Percentiles rank a stretch among this genome's conserved stretches.
phyloP scores from a whole-genome alignment of 2,329 filamentous ascomycete species.

The Aureobasidium melanogenum region DNA sequence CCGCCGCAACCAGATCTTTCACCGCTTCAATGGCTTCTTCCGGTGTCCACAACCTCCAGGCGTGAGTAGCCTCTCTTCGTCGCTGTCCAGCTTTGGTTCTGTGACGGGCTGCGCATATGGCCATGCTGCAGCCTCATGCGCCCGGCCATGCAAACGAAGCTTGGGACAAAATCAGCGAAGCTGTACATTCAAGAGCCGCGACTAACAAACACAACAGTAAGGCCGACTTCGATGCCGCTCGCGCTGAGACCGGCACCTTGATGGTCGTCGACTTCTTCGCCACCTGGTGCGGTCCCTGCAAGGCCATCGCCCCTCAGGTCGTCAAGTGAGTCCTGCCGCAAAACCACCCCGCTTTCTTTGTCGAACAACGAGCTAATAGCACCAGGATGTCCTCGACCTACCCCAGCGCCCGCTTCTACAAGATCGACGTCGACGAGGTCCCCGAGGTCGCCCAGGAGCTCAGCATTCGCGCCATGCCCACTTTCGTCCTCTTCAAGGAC shows the following conservation, averaged over 20 bases:
- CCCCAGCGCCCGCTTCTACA: constrained; percentile 63
- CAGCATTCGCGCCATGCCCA: constrained; percentile 83
- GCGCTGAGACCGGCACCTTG: constrained; percentile 46
- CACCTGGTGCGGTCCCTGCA: constrained; percentile 92
- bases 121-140: not conserved
- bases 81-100: not conserved
- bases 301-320: constrained; percentile 71
- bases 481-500: constrained; percentile 76
- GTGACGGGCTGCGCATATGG: not conserved
- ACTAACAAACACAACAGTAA: constrained; percentile 35
- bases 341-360: not conserved
- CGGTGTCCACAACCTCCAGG: constrained; percentile 42
- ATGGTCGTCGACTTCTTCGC: constrained; percentile 83
- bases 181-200: not conserved
- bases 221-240: constrained; percentile 48
- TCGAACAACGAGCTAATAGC: constrained; percentile 13
- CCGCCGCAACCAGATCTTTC: constrained; percentile 26
- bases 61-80: constrained; percentile 26
- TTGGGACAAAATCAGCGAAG: not conserved
- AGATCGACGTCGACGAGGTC: constrained; percentile 83
- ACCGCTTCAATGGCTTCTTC: constrained; percentile 36
- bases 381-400: constrained; percentile 51
- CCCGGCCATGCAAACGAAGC: not conserved
- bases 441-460: constrained; percentile 67
- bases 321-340: constrained; percentile 46